Percentiles rank a stretch among this genome's conserved stretches.
Evolutionary conservation across 2,329 filamentous ascomycete genomes (phyloP).

Genomic region (Geosmithia putterillii): DNA sequence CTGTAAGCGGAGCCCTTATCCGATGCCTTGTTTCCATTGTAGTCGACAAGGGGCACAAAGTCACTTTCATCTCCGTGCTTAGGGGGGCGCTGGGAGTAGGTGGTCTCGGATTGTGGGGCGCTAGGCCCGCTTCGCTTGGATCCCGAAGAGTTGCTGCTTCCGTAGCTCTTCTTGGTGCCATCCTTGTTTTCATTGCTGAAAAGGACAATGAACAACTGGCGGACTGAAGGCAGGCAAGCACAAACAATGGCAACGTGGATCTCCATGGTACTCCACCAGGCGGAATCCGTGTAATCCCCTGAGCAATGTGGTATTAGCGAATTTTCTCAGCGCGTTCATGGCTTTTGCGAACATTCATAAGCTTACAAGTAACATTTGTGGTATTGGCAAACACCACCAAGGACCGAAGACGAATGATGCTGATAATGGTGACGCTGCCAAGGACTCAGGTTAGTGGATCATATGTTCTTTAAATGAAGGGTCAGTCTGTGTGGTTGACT

Average conservation of each 20-base stretch:
- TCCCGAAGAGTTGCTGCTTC: neutral
- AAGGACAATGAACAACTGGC: constrained; percentile 12
- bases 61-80: constrained; percentile 5
- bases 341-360: neutral
- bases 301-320: constrained; percentile 7
- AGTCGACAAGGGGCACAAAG: constrained; percentile 5
- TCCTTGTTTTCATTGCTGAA: neutral
- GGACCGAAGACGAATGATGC: constrained; percentile 20
- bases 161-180: neutral
- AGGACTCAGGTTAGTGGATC: neutral
- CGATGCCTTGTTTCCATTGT: constrained; percentile 2
- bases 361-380: constrained; percentile 11
- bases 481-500: constrained; percentile 10
- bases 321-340: neutral
- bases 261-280: constrained; percentile 27
- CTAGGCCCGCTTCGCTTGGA: neutral
- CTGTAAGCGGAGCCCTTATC: constrained; percentile 2
- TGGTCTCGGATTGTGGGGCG: neutral
- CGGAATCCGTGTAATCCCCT: constrained; percentile 14
- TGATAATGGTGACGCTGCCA: constrained; percentile 22
- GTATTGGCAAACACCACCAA: constrained; percentile 13
- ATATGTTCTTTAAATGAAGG: neutral
- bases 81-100: constrained; percentile 1
- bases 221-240: constrained; percentile 23
- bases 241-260: constrained; percentile 25